phyloP scores from a whole-genome alignment of 2,329 filamentous ascomycete genomes.

The Chaetomium olivaceum region DNA sequence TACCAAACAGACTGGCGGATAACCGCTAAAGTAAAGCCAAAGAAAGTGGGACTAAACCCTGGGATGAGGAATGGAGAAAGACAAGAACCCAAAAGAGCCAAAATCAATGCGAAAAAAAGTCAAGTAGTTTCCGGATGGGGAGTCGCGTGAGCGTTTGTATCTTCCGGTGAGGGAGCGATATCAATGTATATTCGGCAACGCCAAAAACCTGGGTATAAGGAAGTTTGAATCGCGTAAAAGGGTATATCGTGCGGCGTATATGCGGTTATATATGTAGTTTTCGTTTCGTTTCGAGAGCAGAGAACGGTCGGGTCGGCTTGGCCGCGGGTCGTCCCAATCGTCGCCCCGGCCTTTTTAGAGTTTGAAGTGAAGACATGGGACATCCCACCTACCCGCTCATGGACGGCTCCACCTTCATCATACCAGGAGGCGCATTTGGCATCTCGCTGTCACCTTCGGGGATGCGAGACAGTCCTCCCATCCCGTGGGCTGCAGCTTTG shows the following conservation, averaged over 20 bases:
- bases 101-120: slow-evolving; percentile 21
- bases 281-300: background rate
- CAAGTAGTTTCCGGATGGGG: slow-evolving; percentile 15
- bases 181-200: slow-evolving; percentile 22
- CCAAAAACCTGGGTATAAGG: slow-evolving; percentile 27
- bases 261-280: slow-evolving; percentile 22
- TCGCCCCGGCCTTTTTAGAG: background rate
- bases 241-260: slow-evolving; percentile 19
- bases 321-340: background rate
- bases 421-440: slow-evolving; percentile 40
- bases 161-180: slow-evolving; percentile 30
- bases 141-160: slow-evolving; percentile 41
- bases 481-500: slow-evolving; percentile 38
- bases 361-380: background rate
- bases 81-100: background rate
- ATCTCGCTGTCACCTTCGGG: slow-evolving; percentile 59
- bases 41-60: background rate
- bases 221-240: slow-evolving; percentile 20
- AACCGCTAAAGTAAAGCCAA: background rate
- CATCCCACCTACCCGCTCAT: slow-evolving; percentile 34
- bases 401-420: slow-evolving; percentile 41
- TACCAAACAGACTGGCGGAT: slow-evolving; percentile 10
- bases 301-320: background rate
- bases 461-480: slow-evolving; percentile 56
- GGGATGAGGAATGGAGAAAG: background rate